Evolutionary conservation across 169 alveolate species (phyloP), one percentile per base, ranked within the genome.

Genomic region (Cryptosporidium bovis): DNA sequence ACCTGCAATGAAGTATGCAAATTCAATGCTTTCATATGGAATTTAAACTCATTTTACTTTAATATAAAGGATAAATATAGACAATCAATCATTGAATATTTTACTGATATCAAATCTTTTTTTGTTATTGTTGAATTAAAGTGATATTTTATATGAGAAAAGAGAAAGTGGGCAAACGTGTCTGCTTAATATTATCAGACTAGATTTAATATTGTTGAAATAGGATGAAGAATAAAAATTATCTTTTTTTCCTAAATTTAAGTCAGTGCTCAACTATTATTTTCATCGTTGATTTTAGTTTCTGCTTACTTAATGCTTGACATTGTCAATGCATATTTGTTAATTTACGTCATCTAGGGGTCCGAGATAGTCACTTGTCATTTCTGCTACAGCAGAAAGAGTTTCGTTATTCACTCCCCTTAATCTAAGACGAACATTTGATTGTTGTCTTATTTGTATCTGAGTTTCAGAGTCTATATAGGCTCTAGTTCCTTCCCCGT

Each of bases 1-100:
- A 13, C 96, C 96, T 33, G 97, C 98, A 31, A 97, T 96, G 99
- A 96, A 95, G 58, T 97, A 96, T 92, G 98, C 98, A 51, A 94
- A 92, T 65, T 92, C 94, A n/a, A 82, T 92, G 60, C 90, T 92
- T 82, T 90, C 84, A 44, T 91, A 92, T 48, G 91, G 91, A 12
- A 90, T 82, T 64, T 92, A 64, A 83, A 48, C 10, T 3, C 12
- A 53, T 53, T 53, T 53, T 0, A 7, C 8, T n/a, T 53, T 13
- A n/a, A 53, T 13, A n/a, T 53, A 53, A n/a, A 20, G 1, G 29
- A 4, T 24, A 24, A 24, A 24, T 24, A 24, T 24, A 24, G 12
- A 53, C 0, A 7, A 53, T 53, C 1, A 53, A 20, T 53, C 8
- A n/a, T 5, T 53, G 12, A 16, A n/a, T 53, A 53, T 16, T 53